Percentiles rank a stretch among this genome's conserved stretches.
phyloP scores from a whole-genome alignment of 306 rosid genomes.

The Carpinus viminea region DNA sequence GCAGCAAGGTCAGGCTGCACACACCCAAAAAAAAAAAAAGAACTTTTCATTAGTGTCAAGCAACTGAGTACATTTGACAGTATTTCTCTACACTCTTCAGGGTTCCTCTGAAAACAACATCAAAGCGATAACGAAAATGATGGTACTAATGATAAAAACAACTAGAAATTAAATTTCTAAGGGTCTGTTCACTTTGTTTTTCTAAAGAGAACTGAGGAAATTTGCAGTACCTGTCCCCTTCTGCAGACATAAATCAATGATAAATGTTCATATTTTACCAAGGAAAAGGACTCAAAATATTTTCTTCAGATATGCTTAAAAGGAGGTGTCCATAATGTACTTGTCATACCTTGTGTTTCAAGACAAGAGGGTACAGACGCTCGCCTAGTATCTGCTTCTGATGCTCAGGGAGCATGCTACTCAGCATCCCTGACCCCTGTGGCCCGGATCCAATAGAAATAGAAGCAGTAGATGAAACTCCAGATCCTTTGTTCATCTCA shows the following conservation, averaged over 20 bases:
- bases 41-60: background rate
- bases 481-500: slow-evolving; percentile 58
- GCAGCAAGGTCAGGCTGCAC: slow-evolving; percentile 75
- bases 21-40: slow-evolving; percentile 4
- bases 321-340: slow-evolving; percentile 7
- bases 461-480: slow-evolving; percentile 48
- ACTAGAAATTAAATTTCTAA: background rate
- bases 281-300: background rate
- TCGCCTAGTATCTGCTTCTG: slow-evolving; percentile 84
- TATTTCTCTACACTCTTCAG: background rate
- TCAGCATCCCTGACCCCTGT: slow-evolving; percentile 63
- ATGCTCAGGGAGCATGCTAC: slow-evolving; percentile 76
- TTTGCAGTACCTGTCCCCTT: background rate
- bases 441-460: slow-evolving; percentile 45
- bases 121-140: background rate
- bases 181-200: background rate
- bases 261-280: background rate
- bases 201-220: background rate
- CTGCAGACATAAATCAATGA: background rate
- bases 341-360: slow-evolving; percentile 55
- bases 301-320: background rate
- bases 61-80: background rate
- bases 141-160: background rate
- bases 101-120: background rate
- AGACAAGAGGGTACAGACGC: slow-evolving; percentile 64